Evolutionary conservation across 2,329 filamentous ascomycete genomes (phyloP).

Genomic region (Beauveria caledonica): DNA sequence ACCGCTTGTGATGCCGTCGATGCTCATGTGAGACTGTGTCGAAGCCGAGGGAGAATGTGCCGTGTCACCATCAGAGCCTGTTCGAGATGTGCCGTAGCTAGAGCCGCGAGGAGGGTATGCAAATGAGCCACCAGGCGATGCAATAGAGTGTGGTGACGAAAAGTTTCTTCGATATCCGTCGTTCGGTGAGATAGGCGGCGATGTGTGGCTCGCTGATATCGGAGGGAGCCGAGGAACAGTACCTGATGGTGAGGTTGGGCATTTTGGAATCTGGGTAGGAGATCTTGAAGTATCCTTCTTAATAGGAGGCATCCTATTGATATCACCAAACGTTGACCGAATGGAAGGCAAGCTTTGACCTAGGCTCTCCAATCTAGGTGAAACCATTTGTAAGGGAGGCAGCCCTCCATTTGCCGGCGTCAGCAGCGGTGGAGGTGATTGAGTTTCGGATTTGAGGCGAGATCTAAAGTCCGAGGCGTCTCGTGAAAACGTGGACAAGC

Average conservation of each 20-base stretch:
- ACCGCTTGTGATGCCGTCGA: conserved; percentile 48
- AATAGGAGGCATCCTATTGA: conserved; percentile 22
- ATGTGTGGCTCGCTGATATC: conserved; percentile 22
- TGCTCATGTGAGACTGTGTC: conserved; percentile 18
- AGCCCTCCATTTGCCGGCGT: conserved; percentile 22
- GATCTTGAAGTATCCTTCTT: conserved; percentile 24
- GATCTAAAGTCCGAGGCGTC: conserved; percentile 4
- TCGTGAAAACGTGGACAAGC: conserved; percentile 7
- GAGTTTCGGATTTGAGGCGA: conserved; percentile 15
- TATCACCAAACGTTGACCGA: conserved; percentile 28
- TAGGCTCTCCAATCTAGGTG: conserved; percentile 26
- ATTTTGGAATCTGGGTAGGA: conserved; percentile 19
- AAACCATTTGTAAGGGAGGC: conserved; percentile 30
- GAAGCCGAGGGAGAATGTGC: conserved; percentile 2
- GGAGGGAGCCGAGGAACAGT: conserved; percentile 24
- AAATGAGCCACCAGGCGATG: conserved; percentile 30
- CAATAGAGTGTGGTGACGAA: conserved; percentile 37
- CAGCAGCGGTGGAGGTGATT: conserved; percentile 18
- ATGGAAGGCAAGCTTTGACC: conserved; percentile 32
- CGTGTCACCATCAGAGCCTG: neutral
- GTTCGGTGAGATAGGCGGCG: conserved; percentile 43
- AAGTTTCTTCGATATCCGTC: conserved; percentile 37
- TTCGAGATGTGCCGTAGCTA: neutral
- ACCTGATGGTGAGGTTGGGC: conserved; percentile 28
- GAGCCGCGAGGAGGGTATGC: conserved; percentile 21